Evolutionary conservation across 2,329 filamentous ascomycete species (phyloP).

Genomic region (Nemania serpens): DNA sequence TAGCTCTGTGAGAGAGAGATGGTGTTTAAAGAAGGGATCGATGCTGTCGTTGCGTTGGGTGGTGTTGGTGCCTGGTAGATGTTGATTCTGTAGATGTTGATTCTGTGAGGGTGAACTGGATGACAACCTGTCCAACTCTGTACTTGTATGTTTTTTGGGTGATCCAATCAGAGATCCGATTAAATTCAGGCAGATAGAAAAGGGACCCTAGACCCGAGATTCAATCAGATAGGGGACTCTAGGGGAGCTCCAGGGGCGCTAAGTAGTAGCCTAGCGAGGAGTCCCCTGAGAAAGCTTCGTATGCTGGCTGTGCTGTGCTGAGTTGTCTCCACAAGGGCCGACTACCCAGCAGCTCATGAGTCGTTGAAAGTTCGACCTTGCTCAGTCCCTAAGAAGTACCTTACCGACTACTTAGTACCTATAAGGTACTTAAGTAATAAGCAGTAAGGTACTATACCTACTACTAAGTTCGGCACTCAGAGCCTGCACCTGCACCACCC

Average conservation of each 20-base stretch:
- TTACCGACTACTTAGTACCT: too few species aligned
- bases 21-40: too few species aligned
- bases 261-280: constrained; percentile 10
- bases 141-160: constrained; percentile 7
- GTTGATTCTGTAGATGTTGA: too few species aligned
- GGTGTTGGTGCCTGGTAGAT: too few species aligned
- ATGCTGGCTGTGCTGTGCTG: constrained; percentile 3
- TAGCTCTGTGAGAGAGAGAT: too few species aligned
- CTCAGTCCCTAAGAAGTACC: too few species aligned
- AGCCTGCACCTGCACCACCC: constrained; percentile 8
- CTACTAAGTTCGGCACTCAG: too few species aligned
- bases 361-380: neutral
- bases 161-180: neutral
- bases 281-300: neutral
- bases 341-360: neutral
- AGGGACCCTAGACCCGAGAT: neutral
- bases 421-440: too few species aligned
- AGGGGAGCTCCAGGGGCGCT: constrained; percentile 18
- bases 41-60: neutral
- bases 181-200: constrained; percentile 10
- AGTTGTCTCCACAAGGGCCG: constrained; percentile 10
- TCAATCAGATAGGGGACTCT: constrained; percentile 4
- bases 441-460: too few species aligned
- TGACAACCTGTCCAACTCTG: constrained; percentile 23
- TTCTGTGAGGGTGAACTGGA: neutral